A percentile compares a stretch with the other conserved stretches of the same genome.
These are phyloP conservation scores for Coemansia sp. DNA, from an alignment of 192 early-diverging fungal species.

Conservation along the genomic window DNA sequence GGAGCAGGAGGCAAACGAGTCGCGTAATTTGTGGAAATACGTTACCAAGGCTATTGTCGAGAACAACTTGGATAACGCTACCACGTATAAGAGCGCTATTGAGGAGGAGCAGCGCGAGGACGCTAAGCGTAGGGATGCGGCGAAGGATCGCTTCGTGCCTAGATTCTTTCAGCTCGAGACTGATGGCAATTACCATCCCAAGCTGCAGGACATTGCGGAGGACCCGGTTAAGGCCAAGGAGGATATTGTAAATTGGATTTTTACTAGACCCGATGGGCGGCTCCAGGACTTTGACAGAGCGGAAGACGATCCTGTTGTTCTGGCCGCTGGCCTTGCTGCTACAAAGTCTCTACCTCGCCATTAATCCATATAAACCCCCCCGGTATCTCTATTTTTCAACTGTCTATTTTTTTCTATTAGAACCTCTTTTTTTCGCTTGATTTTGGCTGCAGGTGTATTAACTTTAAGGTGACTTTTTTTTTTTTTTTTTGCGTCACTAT, in stretches of 20 bases:
- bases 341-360: slow-evolving; percentile 9
- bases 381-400: not conserved
- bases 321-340: slow-evolving; percentile 19
- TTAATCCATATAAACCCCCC: not conserved
- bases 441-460: not conserved
- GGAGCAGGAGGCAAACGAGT: slow-evolving; percentile 81
- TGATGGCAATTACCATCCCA: slow-evolving; percentile 46
- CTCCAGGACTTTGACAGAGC: slow-evolving; percentile 32
- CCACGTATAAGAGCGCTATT: slow-evolving; percentile 64
- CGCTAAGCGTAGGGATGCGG: slow-evolving; percentile 55
- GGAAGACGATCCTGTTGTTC: slow-evolving; percentile 39
- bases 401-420: not conserved
- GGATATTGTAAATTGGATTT: slow-evolving; percentile 37
- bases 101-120: slow-evolving; percentile 72
- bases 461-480: not conserved
- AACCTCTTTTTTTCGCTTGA: not conserved
- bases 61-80: slow-evolving; percentile 67
- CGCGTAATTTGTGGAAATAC: slow-evolving; percentile 72
- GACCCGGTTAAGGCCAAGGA: slow-evolving; percentile 29
- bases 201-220: slow-evolving; percentile 33
- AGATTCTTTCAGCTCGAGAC: slow-evolving; percentile 63
- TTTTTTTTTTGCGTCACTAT: no score
- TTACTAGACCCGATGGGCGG: slow-evolving; percentile 30
- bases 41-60: slow-evolving; percentile 68
- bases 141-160: slow-evolving; percentile 57